These are phyloP conservation scores for Penicillium ochrochloron DNA, from an alignment of 495 filamentous ascomycete species.

Conservation along the genomic window DNA sequence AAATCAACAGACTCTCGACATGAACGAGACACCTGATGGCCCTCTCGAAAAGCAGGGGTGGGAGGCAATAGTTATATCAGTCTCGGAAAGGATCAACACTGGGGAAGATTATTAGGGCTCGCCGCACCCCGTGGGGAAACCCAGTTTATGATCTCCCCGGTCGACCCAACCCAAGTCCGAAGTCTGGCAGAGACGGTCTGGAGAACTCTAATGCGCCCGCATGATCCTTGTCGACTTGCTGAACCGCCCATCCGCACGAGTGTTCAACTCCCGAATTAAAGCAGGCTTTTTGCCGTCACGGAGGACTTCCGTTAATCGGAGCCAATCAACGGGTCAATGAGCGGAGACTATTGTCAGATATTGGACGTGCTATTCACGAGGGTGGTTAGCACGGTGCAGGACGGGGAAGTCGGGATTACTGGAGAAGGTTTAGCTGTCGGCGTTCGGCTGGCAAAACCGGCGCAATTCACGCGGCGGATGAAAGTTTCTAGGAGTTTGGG, in stretches of 20 bases:
- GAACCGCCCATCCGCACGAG: slow-evolving; percentile 8
- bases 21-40: neutral
- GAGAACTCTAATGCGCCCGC: slow-evolving; percentile 1
- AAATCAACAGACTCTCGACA: neutral
- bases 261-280: slow-evolving; percentile 6
- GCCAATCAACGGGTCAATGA: slow-evolving; percentile 18
- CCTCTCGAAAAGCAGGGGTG: neutral
- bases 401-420: slow-evolving; percentile 10
- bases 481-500: neutral
- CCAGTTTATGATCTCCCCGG: slow-evolving; percentile 28
- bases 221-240: slow-evolving; percentile 12
- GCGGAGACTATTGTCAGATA: slow-evolving; percentile 12
- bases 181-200: slow-evolving; percentile 5
- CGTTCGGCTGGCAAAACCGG: slow-evolving; percentile 31
- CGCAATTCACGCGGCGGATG: neutral
- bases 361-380: neutral
- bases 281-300: slow-evolving; percentile 13
- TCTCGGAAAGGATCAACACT: neutral
- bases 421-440: slow-evolving; percentile 25
- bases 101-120: slow-evolving; percentile 18
- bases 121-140: slow-evolving; percentile 43
- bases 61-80: neutral
- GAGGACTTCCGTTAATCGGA: slow-evolving; percentile 26
- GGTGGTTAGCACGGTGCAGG: slow-evolving; percentile 8
- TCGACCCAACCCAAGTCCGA: slow-evolving; percentile 26